Percentiles rank a stretch among this genome's conserved stretches.
phyloP scores from a whole-genome alignment of 495 filamentous ascomycete species.

The Astrothelium subdiscretum region DNA sequence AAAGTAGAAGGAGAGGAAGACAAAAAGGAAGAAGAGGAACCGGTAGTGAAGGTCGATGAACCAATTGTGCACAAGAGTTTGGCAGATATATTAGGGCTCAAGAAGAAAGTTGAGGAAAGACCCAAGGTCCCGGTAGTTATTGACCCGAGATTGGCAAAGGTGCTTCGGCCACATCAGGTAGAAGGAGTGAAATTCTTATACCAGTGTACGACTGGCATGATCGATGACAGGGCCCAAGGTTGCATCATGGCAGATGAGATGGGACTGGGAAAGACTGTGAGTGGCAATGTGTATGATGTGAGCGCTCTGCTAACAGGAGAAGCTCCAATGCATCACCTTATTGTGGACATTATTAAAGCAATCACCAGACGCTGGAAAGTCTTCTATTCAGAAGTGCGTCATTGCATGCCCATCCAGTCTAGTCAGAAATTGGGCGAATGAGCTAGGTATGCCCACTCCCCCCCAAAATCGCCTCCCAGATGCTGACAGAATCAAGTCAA shows the following conservation, averaged over 20 bases:
- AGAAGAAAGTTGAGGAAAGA: conserved; percentile 68
- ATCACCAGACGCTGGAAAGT: conserved; percentile 83
- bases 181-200: conserved; percentile 99
- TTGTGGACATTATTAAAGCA: conserved; percentile 98
- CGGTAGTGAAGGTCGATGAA: conserved; percentile 53
- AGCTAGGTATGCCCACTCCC: conserved; percentile 37
- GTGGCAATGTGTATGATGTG: conserved; percentile 30
- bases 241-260: conserved; percentile 99
- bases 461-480: not conserved
- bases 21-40: conserved; percentile 38
- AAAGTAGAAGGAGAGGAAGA: conserved; percentile 38
- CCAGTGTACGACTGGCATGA: conserved; percentile 79
- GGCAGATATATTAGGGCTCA: conserved; percentile 90
- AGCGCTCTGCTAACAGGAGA: not conserved
- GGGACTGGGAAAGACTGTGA: conserved; percentile 88
- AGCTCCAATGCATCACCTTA: conserved; percentile 63
- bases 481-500: conserved; percentile 44
- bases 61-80: conserved; percentile 86
- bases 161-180: conserved; percentile 91
- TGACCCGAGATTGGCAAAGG: conserved; percentile 81
- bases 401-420: conserved; percentile 97
- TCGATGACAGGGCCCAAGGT: conserved; percentile 87
- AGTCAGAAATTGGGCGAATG: conserved; percentile 96
- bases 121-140: conserved; percentile 95
- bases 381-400: conserved; percentile 92